phyloP scores from a whole-genome alignment of 83 land plant species.

The Diphasiastrum complanatum region DNA sequence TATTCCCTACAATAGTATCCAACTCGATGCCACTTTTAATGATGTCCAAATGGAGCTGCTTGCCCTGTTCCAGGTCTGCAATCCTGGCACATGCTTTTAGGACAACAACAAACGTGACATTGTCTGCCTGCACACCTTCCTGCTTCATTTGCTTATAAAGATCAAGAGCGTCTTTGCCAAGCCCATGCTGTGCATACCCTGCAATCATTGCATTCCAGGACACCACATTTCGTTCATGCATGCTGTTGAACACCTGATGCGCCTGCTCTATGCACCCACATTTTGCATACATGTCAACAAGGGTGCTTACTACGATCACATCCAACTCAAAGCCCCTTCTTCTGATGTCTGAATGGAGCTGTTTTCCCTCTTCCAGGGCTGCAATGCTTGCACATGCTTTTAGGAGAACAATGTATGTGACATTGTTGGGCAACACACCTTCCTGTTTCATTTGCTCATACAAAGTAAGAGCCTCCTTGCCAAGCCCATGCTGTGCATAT shows the following conservation, averaged over 20 bases:
- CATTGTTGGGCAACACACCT: neutral
- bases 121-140: slow-evolving; percentile 8
- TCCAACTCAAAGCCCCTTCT: neutral
- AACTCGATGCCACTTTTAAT: no score
- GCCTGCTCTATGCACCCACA: slow-evolving; percentile 18
- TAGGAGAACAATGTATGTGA: slow-evolving; percentile 14
- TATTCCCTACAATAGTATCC: no score
- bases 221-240: slow-evolving; percentile 17
- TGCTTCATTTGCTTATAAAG: slow-evolving; percentile 10
- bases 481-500: no score
- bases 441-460: slow-evolving; percentile 10
- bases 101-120: slow-evolving; percentile 19
- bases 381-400: slow-evolving; percentile 21
- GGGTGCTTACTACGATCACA: slow-evolving; percentile 16
- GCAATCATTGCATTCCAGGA: slow-evolving; percentile 22
- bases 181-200: slow-evolving; percentile 19
- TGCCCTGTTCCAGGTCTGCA: no score
- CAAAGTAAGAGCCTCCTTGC: no score
- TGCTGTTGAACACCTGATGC: slow-evolving; percentile 9
- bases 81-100: slow-evolving; percentile 22
- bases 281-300: slow-evolving; percentile 25
- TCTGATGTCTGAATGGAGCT: slow-evolving; percentile 18
- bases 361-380: slow-evolving; percentile 12
- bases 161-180: slow-evolving; percentile 1
- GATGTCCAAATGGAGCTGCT: no score